These are phyloP conservation scores for Cladosporium sp. DNA, from an alignment of 2,329 filamentous ascomycete species.

Conservation along the genomic window DNA sequence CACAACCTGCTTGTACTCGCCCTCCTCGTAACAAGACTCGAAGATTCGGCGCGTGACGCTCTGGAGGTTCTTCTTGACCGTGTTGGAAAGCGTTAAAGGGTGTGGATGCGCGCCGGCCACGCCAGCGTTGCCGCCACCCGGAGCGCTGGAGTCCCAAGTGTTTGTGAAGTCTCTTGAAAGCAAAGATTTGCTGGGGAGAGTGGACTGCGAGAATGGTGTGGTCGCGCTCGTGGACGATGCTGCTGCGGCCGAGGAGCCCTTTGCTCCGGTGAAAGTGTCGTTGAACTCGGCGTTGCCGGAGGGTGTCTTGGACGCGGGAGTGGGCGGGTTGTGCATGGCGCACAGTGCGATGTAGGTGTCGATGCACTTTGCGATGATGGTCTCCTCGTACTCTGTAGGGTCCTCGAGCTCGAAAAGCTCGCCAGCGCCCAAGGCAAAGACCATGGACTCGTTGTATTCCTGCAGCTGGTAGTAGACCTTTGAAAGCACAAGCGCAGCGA, in stretches of 20 bases:
- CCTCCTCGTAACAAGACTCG: conserved; percentile 80
- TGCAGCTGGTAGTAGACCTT: conserved; percentile 99
- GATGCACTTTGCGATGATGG: conserved; percentile 95
- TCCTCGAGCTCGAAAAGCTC: conserved; percentile 92
- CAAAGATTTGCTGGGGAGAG: conserved; percentile 88
- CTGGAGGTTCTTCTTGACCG: conserved; percentile 78
- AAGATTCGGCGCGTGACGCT: conserved; percentile 85
- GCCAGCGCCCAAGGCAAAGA: conserved; percentile 90
- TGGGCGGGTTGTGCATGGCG: conserved; percentile 57
- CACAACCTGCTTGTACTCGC: conserved; percentile 91
- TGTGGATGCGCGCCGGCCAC: conserved; percentile 56
- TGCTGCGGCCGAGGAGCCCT: conserved; percentile 60
- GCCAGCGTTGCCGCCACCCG: conserved; percentile 57
- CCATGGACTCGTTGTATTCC: conserved; percentile 99
- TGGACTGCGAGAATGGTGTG: conserved; percentile 92
- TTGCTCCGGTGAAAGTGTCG: conserved; percentile 68
- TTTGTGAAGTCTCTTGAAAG: conserved; percentile 76
- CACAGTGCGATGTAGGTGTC: conserved; percentile 93
- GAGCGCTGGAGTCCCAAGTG: conserved; percentile 58
- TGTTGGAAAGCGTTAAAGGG: conserved; percentile 67
- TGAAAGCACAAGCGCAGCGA: conserved; percentile 89
- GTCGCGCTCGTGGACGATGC: conserved; percentile 77
- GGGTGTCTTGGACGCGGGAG: conserved; percentile 49
- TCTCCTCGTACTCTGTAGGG: conserved; percentile 95
- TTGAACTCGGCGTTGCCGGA: conserved; percentile 67